Evolutionary conservation across 495 filamentous ascomycete genomes (phyloP), one percentile per base, ranked within the genome.

Genomic region (Thermochaetoides thermophila): DNA sequence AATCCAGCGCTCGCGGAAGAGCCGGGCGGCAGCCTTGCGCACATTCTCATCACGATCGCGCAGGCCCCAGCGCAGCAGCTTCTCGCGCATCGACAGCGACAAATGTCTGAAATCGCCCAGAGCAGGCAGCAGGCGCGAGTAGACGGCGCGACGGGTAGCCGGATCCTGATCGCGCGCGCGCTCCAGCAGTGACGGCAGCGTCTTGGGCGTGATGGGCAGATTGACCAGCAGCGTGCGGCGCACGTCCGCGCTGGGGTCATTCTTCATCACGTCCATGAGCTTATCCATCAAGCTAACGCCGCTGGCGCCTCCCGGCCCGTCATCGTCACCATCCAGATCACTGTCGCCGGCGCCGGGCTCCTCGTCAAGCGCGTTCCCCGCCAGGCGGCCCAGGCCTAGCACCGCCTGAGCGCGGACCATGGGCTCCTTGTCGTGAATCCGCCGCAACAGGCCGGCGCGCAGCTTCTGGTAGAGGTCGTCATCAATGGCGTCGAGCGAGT

Each of bases 51-150:
- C 91, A 44, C 89, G 74, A 51, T 99, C 89, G 19, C 87, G 76
- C 24, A 99, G 57, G 19, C 89, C 89, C 87, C 86, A 99, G 8
- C 91, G 73, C 26, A 99, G 73, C 14, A 99, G 66, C 54, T 95
- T 95, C 54, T 95, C 91, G 43, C 89, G 64, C 80, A 96, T 93
- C 2, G 76, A 81, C n/a, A 96, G 66, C 14, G 84, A 92, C 28
- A 99, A 62, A 57, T 96, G 84, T 31, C 89, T 77, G 61, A 99
- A 99, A 57, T 99, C 89, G 12, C 86, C 87, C 6, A 99, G 65
- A 0, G 81, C 78, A 1, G 89, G 91, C 6, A 99, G 61, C 2
- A 99, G 60, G 11, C 81, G 74, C 3, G 87, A 79, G 50, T 95
- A 99, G 5, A 99, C 63, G 8, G 81, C 81, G 29, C 85, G 69